Evolutionary conservation across 1,284 basidiomycete species (phyloP).

Genomic region (Prillingera fragicola): DNA sequence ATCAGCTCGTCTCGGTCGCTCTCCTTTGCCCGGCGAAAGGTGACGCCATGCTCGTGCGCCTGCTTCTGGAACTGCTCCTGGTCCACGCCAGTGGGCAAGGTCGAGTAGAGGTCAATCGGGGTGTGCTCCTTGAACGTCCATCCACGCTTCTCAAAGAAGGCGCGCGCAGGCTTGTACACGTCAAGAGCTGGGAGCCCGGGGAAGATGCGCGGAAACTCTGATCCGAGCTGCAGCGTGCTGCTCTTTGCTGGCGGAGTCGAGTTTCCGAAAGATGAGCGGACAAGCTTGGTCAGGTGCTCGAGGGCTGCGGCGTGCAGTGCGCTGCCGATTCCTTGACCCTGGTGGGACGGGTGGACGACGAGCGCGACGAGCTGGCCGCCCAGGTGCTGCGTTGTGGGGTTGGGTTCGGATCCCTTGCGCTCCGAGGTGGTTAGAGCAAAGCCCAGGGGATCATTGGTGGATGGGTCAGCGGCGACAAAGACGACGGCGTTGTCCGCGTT

Average conservation of each 20-base stretch:
- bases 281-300: slow-evolving; percentile 3
- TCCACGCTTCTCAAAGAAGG: slow-evolving; percentile 16
- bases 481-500: slow-evolving; percentile 6
- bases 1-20: slow-evolving; percentile 13
- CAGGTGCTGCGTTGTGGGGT: slow-evolving; percentile 12
- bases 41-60: slow-evolving; percentile 10
- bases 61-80: slow-evolving; percentile 5
- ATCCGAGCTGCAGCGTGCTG: slow-evolving; percentile 22
- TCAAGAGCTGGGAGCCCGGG: slow-evolving; percentile 21
- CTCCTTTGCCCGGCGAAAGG: slow-evolving; percentile 12
- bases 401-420: not conserved
- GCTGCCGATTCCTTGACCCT: slow-evolving; percentile 13
- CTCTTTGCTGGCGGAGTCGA: slow-evolving; percentile 8
- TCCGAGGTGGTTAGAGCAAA: slow-evolving; percentile 20
- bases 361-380: slow-evolving; percentile 18
- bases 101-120: slow-evolving; percentile 11
- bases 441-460: slow-evolving; percentile 1
- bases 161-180: slow-evolving; percentile 6
- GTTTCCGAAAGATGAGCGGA: slow-evolving; percentile 1
- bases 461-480: slow-evolving; percentile 8
- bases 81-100: slow-evolving; percentile 3
- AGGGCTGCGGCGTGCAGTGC: slow-evolving; percentile 18
- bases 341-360: slow-evolving; percentile 11
- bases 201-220: slow-evolving; percentile 24
- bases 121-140: slow-evolving; percentile 8